Evolutionary conservation across 345 rosid species (phyloP), one percentile per base, ranked within the genome.

Genomic region (Punica granatum): DNA sequence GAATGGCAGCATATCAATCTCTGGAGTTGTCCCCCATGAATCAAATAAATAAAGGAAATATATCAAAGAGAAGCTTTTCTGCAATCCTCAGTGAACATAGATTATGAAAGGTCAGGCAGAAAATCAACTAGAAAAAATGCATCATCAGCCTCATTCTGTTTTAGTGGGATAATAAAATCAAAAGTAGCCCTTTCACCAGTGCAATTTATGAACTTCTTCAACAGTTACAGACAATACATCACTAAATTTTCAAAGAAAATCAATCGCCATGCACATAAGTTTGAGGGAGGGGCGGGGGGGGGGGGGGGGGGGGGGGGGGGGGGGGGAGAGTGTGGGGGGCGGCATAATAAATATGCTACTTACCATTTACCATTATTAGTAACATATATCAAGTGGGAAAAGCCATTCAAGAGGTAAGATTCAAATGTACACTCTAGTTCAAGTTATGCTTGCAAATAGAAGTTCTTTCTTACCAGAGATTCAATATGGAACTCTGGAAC

Each of bases 401-500:
- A 46, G 53, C 53, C 19, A 23, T 46, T 19, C n/a, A 44, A 44
- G 51, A 44, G 18, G 51, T 44, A 44, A 1, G 18, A 1, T 44
- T 21, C 51, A n/a, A 44, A 44, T 44, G 4, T 44, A 44, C 51
- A 44, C 2, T 19, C n/a, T 3, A 18, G 6, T 3, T 18, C 23
- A 46, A 18, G 3, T 46, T 19, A 46, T 46, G 23, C 51, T 6
- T 19, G 23, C 53, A 46, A 46, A 46, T 23, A 65, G 7, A 39
- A 65, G 33, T 65, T 39, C 10, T 70, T n/a, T n/a, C n/a, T 83
- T 88, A 90, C 97, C 92, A 94, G 79, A 66, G 95, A 77, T 75
- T 94, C 97, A 58, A 94, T 78, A 79, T 94, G 91, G 78, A 81
- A 94, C 69, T 94, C 99, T 34, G 96, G 99, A 59, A 94, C 77